Conservation (phyloP, 306 rosid genomes). For the Cucurbita moschata region DNA sequence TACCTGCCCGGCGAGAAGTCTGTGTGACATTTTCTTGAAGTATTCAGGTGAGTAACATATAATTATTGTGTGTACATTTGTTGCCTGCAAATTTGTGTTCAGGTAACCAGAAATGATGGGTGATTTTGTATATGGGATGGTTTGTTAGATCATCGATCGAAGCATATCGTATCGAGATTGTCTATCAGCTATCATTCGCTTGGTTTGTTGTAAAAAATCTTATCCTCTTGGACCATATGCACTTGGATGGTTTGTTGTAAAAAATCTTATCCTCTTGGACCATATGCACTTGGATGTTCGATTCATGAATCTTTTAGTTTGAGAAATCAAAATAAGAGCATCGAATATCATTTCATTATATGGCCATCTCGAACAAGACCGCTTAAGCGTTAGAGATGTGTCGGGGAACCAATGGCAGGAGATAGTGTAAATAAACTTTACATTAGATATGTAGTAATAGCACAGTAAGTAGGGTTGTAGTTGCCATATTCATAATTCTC, state of each 20-base stretch:
- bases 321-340: neutral
- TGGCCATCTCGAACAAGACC: neutral
- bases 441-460: neutral
- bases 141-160: conserved; percentile 16
- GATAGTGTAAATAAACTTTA: neutral
- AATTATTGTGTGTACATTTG: conserved; percentile 39
- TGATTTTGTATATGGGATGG: conserved; percentile 36
- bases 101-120: conserved; percentile 14
- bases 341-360: neutral
- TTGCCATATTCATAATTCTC: neutral
- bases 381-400: neutral
- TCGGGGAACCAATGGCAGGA: neutral
- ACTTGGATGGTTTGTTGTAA: too few relatives aligned
- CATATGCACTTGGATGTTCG: neutral
- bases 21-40: conserved; percentile 29
- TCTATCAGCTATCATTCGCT: neutral
- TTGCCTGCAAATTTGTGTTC: conserved; percentile 14
- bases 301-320: neutral
- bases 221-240: neutral
- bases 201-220: neutral
- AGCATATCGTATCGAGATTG: neutral
- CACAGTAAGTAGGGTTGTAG: neutral
- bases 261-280: too few relatives aligned
- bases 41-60: conserved; percentile 28
- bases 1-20: conserved; percentile 76